A percentile compares a stretch with the other conserved stretches of the same genome.
Conservation (phyloP, 2,329 filamentous ascomycete species). For the Botrytis tulipae region DNA sequence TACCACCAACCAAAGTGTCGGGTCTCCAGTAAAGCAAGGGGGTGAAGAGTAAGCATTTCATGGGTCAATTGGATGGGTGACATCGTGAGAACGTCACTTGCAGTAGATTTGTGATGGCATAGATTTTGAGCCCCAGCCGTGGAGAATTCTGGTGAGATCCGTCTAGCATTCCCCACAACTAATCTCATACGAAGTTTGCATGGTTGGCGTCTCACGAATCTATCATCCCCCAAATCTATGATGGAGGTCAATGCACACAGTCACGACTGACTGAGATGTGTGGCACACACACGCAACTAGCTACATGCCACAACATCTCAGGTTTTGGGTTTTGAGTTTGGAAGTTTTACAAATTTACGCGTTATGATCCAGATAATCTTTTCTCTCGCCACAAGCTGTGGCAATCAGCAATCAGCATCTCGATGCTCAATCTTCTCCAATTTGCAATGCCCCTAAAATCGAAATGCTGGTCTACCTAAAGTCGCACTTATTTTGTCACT, state of each 20-base stretch:
- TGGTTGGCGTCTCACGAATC: slow-evolving; percentile 3
- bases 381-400: neutral
- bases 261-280: neutral
- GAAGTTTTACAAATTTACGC: neutral
- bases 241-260: slow-evolving; percentile 4
- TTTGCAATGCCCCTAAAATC: neutral
- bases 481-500: neutral
- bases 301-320: neutral
- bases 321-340: neutral
- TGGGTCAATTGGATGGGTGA: neutral
- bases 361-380: neutral
- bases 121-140: slow-evolving; percentile 8
- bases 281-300: neutral
- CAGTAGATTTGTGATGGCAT: neutral
- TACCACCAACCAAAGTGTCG: slow-evolving; percentile 2
- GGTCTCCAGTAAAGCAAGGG: neutral
- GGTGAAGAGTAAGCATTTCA: neutral
- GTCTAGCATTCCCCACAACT: neutral
- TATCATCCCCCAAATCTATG: neutral
- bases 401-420: neutral
- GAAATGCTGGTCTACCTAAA: neutral
- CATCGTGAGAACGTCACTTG: slow-evolving; percentile 12
- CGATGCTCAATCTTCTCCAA: neutral
- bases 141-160: neutral
- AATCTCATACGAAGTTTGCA: neutral